These are phyloP conservation scores for Hirsutella thompsonii DNA, from an alignment of 2,329 filamentous ascomycete species.

Conservation along the genomic window DNA sequence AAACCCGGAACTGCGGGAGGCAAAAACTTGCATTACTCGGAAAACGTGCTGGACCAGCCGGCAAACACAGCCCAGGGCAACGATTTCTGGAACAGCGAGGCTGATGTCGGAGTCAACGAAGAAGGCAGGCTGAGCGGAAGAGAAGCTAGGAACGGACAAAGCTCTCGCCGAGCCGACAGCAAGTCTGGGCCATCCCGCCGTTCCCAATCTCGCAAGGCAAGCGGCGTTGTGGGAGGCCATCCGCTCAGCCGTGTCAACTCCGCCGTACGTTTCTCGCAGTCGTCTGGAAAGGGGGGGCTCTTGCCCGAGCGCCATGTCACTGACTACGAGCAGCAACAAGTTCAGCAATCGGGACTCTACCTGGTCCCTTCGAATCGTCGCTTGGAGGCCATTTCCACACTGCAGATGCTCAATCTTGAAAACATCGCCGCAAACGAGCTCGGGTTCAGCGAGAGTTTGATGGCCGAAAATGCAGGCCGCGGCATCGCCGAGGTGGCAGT, in stretches of 20 bases:
- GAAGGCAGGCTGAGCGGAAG: slow-evolving; percentile 34
- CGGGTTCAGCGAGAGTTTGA: slow-evolving; percentile 76
- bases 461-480: slow-evolving; percentile 82
- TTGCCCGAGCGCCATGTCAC: slow-evolving; percentile 18
- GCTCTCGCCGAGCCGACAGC: slow-evolving; percentile 37
- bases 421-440: slow-evolving; percentile 81
- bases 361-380: slow-evolving; percentile 41
- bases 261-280: slow-evolving; percentile 21
- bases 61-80: slow-evolving; percentile 25
- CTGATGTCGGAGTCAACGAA: slow-evolving; percentile 43
- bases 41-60: slow-evolving; percentile 71
- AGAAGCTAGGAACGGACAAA: slow-evolving; percentile 37
- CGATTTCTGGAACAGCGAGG: slow-evolving; percentile 64
- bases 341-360: slow-evolving; percentile 34
- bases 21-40: slow-evolving; percentile 83
- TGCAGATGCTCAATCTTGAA: slow-evolving; percentile 87
- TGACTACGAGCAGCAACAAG: slow-evolving; percentile 21
- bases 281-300: slow-evolving; percentile 16
- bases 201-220: slow-evolving; percentile 46
- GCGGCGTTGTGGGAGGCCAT: slow-evolving; percentile 24
- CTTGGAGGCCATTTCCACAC: slow-evolving; percentile 51
- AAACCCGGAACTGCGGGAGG: slow-evolving; percentile 63
- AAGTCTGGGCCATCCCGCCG: slow-evolving; percentile 34
- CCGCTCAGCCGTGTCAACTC: slow-evolving; percentile 36
- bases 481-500: slow-evolving; percentile 79